phyloP scores from a whole-genome alignment of 192 early-diverging fungal species.

The Paraglomus brasilianum region DNA sequence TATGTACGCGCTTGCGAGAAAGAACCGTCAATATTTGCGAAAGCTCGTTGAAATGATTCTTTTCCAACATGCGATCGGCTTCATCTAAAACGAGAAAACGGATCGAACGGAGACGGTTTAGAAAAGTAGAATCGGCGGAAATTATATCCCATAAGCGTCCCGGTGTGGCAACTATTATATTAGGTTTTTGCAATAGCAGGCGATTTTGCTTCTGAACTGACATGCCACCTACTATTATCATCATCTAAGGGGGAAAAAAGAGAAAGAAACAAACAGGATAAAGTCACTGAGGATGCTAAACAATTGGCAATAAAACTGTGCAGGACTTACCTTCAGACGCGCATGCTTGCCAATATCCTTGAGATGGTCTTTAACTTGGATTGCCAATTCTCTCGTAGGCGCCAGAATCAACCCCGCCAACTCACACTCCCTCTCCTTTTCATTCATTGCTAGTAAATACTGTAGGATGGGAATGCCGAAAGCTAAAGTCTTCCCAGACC shows the following conservation, averaged over 20 bases:
- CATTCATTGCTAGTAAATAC: conserved; percentile 51
- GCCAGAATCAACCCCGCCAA: conserved; percentile 76
- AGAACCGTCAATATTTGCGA: conserved; percentile 57
- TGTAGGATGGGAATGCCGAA: conserved; percentile 94
- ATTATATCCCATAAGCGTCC: conserved; percentile 69
- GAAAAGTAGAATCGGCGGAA: conserved; percentile 38
- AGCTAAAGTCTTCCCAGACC: conserved; percentile 93
- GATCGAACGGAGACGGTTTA: conserved; percentile 55
- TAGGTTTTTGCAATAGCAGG: conserved; percentile 59
- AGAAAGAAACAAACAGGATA: too few species aligned
- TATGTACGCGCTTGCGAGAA: conserved; percentile 39
- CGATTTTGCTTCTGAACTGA: conserved; percentile 88
- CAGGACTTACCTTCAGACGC: neutral
- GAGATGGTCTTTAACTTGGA: conserved; percentile 90
- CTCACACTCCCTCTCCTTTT: conserved; percentile 28
- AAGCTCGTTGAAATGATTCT: conserved; percentile 75
- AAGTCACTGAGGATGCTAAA: neutral
- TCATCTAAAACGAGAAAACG: conserved; percentile 80
- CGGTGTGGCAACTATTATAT: conserved; percentile 81
- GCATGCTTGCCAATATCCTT: conserved; percentile 47
- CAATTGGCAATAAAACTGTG: neutral
- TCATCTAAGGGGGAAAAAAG: conserved; percentile 50
- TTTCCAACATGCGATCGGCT: conserved; percentile 82
- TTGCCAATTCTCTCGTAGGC: conserved; percentile 93
- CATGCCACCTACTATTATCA: conserved; percentile 92